Base-by-base conservation (phyloP, 1,284 basidiomycete genomes). In the Fistulina hepatica region DNA sequence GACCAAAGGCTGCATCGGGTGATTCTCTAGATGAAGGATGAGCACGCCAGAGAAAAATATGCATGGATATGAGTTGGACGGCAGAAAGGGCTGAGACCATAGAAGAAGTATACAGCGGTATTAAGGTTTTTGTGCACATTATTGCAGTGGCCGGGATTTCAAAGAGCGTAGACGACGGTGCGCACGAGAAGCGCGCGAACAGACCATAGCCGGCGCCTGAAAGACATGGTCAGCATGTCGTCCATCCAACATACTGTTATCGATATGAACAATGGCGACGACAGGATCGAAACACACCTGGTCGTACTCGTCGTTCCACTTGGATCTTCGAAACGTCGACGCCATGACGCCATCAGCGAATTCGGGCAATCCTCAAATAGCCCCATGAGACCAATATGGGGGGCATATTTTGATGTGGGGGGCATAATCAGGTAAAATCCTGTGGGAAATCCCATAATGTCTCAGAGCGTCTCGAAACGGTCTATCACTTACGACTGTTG, bases 101-200 rank as follows among this genome's bases (percentile, higher is more conserved):
- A n/a, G n/a, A n/a, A n/a, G 46, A 41, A 43, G 73, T 70, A 52
- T 82, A 81, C 34, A 69, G 56, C 2, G 60, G 55, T 24, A 57
- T 56, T 21, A 90, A 62, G 0, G 86, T 86, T 36, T 67, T 61
- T 28, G 68, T 59, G 54, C 89, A 92, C 44, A 90, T 58, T 47
- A 92, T 57, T 0, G 76, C 73, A n/a, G 57, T 58, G 2, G 71
- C 64, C 6, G 88, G 88, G 13, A 91, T 64, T 9, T 67, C 67
- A 49, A 91, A 74, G 15, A 91, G 57, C 0, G 63, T 61, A 0
- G 67, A 64, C 9, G 67, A 68, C 21, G 73, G 67, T 71, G 76
- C 33, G 19, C 44, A 44, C 4, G 8, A 7, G 3, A 25, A 19
- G 3, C 62, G 51, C 4, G 80, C 67, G 52, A 81, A 81, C 19